Percentiles rank a stretch among this genome's conserved stretches.
Conservation (phyloP, 495 filamentous ascomycete species). For the Neurospora sp. region DNA sequence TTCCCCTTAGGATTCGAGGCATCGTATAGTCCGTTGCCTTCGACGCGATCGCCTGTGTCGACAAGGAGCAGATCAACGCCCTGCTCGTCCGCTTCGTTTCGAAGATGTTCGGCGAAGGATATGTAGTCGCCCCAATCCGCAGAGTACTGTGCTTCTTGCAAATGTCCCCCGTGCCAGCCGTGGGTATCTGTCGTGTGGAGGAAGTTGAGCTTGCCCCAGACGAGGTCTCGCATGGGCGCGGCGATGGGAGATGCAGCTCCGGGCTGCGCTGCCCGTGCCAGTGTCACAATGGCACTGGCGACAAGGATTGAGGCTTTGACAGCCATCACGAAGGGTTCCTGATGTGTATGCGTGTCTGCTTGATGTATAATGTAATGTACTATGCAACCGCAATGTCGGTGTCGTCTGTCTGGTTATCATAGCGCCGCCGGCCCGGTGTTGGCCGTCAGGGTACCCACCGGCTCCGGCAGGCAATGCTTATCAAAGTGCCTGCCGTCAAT, state of each 20-base stretch:
- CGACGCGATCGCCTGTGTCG: constrained; percentile 88
- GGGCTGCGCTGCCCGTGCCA: constrained; percentile 59
- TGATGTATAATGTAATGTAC: neutral
- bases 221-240: constrained; percentile 70
- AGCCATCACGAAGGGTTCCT: constrained; percentile 3
- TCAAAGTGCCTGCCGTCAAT: neutral
- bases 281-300: constrained; percentile 15
- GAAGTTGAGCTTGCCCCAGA: constrained; percentile 91
- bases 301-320: constrained; percentile 7
- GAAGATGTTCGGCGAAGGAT: constrained; percentile 80
- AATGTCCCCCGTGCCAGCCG: constrained; percentile 90
- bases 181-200: constrained; percentile 91
- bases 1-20: constrained; percentile 75
- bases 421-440: neutral
- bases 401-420: neutral
- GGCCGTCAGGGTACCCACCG: neutral
- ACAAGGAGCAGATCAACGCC: constrained; percentile 79
- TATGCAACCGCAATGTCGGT: neutral
- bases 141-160: constrained; percentile 88
- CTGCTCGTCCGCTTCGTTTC: constrained; percentile 59
- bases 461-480: neutral
- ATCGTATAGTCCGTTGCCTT: constrained; percentile 96
- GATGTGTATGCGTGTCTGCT: neutral
- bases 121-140: constrained; percentile 98
- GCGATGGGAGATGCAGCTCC: constrained; percentile 66